phyloP scores from a whole-genome alignment of 2,329 filamentous ascomycete genomes.

The Penicillium rolfsii region DNA sequence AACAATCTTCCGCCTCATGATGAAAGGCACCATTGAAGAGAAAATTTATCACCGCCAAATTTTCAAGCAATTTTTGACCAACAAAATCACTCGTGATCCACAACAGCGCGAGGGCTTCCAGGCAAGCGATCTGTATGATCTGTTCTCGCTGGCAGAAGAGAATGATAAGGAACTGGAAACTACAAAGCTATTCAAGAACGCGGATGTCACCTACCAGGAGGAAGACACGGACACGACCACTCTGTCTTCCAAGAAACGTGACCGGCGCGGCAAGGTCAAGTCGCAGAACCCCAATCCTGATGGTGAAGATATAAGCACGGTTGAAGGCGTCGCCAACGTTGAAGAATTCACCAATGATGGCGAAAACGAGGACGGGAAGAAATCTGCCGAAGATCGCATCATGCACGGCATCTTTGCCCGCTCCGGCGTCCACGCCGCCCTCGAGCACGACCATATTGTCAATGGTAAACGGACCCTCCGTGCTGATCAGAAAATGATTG shows the following conservation, averaged over 20 bases:
- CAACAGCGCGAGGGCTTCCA: conserved; percentile 93
- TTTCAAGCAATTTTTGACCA: conserved; percentile 96
- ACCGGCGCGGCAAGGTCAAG: background rate
- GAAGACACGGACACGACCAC: conserved; percentile 26
- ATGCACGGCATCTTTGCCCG: conserved; percentile 88
- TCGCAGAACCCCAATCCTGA: conserved; percentile 23
- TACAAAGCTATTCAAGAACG: conserved; percentile 82
- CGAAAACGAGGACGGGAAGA: conserved; percentile 29
- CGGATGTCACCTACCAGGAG: conserved; percentile 69
- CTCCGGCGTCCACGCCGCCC: conserved; percentile 83
- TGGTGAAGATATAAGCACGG: conserved; percentile 55
- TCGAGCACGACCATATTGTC: conserved; percentile 91
- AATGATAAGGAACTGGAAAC: conserved; percentile 77
- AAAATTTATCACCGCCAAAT: conserved; percentile 99
- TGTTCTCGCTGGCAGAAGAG: conserved; percentile 77
- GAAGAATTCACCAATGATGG: conserved; percentile 64
- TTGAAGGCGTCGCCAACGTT: conserved; percentile 65
- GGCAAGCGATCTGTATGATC: conserved; percentile 83
- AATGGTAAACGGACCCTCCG: conserved; percentile 71
- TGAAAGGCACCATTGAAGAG: conserved; percentile 95
- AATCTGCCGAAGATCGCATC: conserved; percentile 69
- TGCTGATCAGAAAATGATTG: conserved; percentile 77
- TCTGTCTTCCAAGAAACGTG: conserved; percentile 1
- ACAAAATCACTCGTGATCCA: conserved; percentile 92
- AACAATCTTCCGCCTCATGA: conserved; percentile 97